These are phyloP conservation scores for Apiotrichum gracile DNA, from an alignment of 1,284 basidiomycete species.

Conservation along the genomic window DNA sequence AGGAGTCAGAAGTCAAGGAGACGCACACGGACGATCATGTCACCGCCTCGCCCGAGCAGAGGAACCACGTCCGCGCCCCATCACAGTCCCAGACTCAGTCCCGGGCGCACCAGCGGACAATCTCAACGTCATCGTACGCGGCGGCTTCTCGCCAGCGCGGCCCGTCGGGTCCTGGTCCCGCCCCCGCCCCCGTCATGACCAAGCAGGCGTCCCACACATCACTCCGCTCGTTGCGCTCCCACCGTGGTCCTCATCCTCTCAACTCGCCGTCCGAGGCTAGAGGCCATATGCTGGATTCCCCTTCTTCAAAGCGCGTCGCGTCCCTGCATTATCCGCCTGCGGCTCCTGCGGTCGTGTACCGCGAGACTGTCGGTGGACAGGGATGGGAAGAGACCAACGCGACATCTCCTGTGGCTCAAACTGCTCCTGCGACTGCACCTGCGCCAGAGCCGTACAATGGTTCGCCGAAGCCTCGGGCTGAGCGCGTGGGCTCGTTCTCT, in stretches of 20 bases:
- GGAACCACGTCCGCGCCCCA: background rate
- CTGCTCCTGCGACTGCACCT: background rate
- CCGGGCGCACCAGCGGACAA: too few species aligned
- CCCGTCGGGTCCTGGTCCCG: background rate
- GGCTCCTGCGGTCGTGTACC: conserved; percentile 36
- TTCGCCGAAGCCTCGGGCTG: conserved; percentile 1
- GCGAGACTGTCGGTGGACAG: conserved; percentile 31
- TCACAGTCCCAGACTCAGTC: too few species aligned
- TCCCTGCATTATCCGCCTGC: conserved; percentile 40
- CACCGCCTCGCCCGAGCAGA: background rate
- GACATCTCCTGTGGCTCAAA: background rate
- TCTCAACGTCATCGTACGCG: background rate
- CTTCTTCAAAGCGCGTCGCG: conserved; percentile 20
- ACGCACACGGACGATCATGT: background rate
- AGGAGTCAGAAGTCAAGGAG: background rate
- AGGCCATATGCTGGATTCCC: conserved; percentile 12
- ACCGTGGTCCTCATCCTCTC: conserved; percentile 43
- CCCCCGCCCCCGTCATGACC: background rate
- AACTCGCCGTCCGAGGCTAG: conserved; percentile 32
- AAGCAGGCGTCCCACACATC: conserved; percentile 29
- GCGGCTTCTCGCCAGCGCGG: background rate
- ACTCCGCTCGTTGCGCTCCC: conserved; percentile 36
- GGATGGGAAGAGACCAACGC: conserved; percentile 22
- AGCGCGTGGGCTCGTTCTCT: conserved; percentile 19
- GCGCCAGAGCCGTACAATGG: conserved; percentile 3